Conservation (phyloP, 129 eudicot genomes). For the Flaveria bidentis region DNA sequence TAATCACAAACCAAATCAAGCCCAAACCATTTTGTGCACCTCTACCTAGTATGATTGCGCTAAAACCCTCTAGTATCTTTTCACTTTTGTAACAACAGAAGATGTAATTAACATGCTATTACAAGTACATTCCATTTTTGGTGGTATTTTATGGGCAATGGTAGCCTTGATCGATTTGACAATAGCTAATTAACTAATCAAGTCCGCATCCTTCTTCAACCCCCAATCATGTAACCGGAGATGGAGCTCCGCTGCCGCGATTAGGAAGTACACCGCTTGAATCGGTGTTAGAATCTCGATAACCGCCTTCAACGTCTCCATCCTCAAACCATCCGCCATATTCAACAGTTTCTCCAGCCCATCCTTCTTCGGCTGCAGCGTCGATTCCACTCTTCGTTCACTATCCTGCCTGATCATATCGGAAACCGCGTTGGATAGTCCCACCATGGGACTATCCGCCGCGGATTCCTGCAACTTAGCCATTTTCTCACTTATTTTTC, state of each 20-base stretch:
- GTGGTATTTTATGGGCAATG: too few species aligned
- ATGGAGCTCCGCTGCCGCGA: constrained; percentile 42
- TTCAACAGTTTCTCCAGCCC: constrained; percentile 25
- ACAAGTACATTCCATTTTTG: too few species aligned
- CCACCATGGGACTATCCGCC: constrained; percentile 36
- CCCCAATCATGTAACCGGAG: constrained; percentile 42
- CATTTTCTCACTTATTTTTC: constrained; percentile 26
- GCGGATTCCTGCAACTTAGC: constrained; percentile 48
- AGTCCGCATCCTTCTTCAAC: constrained; percentile 13
- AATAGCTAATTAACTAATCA: neutral
- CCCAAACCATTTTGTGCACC: too few species aligned
- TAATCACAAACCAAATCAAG: too few species aligned
- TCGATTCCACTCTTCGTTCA: constrained; percentile 3
- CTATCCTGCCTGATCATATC: constrained; percentile 20
- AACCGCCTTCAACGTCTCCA: constrained; percentile 36
- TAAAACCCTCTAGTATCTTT: too few species aligned
- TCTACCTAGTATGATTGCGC: too few species aligned
- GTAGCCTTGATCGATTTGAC: too few species aligned
- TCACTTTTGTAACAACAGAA: too few species aligned
- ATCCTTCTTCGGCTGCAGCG: constrained; percentile 22
- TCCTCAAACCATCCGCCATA: constrained; percentile 41
- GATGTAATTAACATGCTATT: too few species aligned
- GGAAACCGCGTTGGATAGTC: constrained; percentile 18
- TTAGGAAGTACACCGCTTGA: constrained; percentile 46
- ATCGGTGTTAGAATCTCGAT: constrained; percentile 39